Evolutionary conservation across 495 filamentous ascomycete genomes (phyloP), one percentile per base, ranked within the genome.

Genomic region (Talaromyces thailandensis): DNA sequence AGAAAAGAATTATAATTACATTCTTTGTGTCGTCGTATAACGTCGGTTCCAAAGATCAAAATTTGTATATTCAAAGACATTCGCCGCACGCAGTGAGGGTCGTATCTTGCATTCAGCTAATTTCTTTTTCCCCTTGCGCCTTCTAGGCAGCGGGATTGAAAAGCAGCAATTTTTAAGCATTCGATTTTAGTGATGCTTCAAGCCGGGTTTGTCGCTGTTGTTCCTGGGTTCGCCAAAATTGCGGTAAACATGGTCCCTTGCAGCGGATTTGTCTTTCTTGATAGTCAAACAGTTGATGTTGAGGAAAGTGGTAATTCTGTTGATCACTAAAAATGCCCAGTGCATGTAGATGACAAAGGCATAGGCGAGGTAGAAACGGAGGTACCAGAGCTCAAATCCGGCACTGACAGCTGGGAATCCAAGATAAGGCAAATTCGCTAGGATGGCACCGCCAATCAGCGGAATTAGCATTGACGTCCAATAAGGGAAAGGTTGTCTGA

Each of bases 281-380:
- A 98, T 96, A 2, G 92, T 96, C 43, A 98, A 75, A 72, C 93
- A 96, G 68, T 90, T 93, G 78, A 98, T 98, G 63, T 88, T 91
- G 12, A 98, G 76, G 78, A 91, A 98, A 26, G 84, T 79, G 70
- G 95, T 98, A 66, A 98, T 98, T 63, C 89, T 88, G 68, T 88
- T 86, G 64, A 96, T 96, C 50, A 98, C 91, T 43, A 97, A 76
- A 37, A 88, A 83, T 0, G 94, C 94, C 95, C 94, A 98, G 65
- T 90, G 84, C 75, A 87, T 91, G 74, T 98, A 98, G 16, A 88
- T 86, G 29, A 92, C 76, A 53, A 87, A 75, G 9, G 95, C 87
- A 68, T 96, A 90, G 21, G 89, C 65, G 58, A 96, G 87, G 74
- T 95, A 97, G 0, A 73, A 80, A 63, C 90, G 82, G 16, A 98